Evolutionary conservation across 331 rosid genomes (phyloP), one percentile per base, ranked within the genome.

Genomic region (Prunus yedoensis): DNA sequence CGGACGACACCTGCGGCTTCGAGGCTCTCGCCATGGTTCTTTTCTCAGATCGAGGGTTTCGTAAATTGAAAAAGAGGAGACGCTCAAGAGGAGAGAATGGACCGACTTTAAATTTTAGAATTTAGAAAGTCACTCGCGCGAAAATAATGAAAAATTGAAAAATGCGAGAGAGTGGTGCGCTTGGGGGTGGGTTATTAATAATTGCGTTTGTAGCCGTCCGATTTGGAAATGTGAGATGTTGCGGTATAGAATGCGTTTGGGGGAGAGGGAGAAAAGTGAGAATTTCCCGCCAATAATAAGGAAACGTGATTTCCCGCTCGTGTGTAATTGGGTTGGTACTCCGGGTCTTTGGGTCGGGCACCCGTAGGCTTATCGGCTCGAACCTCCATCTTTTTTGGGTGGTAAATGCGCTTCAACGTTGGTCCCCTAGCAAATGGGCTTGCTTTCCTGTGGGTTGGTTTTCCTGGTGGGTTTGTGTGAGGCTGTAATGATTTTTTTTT

Each of bases 281-380:
- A 35, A 27, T 84, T 91, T 88, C 98, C 96, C 98, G 98, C 97
- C 97, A 90, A 65, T 43, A 50, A 76, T 66, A 68, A 56, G 73
- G 74, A 73, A 66, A 72, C 61, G 49, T 35, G 64, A 73, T 79
- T 83, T 82, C 89, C 89, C 86, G 81, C 89, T 74, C 21, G 1
- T 2, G 1, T n/a, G 73, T 47, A 27, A 8, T 50, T 69, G 80
- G 82, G 54, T n/a, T 46, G 4, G 50, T 11, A 9, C 32, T 9
- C 9, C 17, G 52, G 51, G 51, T 12, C 51, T 2, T 10, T 20
- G 61, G 61, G 27, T 20, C 30, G 6, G 50, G 71, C 49, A 18
- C 30, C 16, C 8, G 8, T 27, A 2, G 1, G 53, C 25, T 16
- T 4, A 6, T 43, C 2, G 28, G 28, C 62, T 56, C 4, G 14